Conservation (phyloP, 1,284 basidiomycete genomes). For the Pisolithus thermaeus region DNA sequence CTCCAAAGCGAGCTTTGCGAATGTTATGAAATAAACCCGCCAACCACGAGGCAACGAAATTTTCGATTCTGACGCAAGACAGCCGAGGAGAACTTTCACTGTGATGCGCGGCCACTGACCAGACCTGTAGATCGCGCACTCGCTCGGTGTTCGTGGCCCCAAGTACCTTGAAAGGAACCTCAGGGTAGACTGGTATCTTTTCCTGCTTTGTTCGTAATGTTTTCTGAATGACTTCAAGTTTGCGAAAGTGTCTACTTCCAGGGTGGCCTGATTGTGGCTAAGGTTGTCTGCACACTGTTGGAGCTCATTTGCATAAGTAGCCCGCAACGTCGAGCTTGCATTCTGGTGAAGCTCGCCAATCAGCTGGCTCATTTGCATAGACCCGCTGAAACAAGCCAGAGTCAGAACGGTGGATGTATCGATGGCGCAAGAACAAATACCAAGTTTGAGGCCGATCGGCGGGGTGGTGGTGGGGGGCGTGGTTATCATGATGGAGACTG, state of each 20-base stretch:
- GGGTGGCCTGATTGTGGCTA: neutral
- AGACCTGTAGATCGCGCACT: conserved; percentile 8
- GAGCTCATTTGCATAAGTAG: conserved; percentile 5
- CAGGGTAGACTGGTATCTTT: neutral
- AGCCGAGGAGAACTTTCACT: conserved; percentile 18
- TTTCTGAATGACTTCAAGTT: neutral
- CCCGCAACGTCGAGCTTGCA: neutral
- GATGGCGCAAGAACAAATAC: neutral
- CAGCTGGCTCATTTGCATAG: neutral
- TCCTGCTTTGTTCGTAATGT: neutral
- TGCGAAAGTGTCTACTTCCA: neutral
- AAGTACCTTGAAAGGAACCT: conserved; percentile 7
- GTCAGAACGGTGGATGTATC: neutral
- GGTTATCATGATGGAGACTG: neutral
- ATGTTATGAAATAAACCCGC: conserved; percentile 8
- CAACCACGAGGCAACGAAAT: conserved; percentile 16
- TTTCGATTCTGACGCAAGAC: conserved; percentile 12
- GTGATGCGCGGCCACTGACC: conserved; percentile 24
- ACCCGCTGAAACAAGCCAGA: neutral
- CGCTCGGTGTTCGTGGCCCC: conserved; percentile 1
- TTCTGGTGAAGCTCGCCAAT: neutral
- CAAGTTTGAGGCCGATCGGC: too few species aligned
- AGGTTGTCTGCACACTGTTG: neutral
- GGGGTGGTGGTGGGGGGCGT: too few species aligned
- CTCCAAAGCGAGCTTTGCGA: too few species aligned